These are phyloP conservation scores for Parachlorella kessleri DNA, from an alignment of 139 green algal genomes.

Conservation along the genomic window DNA sequence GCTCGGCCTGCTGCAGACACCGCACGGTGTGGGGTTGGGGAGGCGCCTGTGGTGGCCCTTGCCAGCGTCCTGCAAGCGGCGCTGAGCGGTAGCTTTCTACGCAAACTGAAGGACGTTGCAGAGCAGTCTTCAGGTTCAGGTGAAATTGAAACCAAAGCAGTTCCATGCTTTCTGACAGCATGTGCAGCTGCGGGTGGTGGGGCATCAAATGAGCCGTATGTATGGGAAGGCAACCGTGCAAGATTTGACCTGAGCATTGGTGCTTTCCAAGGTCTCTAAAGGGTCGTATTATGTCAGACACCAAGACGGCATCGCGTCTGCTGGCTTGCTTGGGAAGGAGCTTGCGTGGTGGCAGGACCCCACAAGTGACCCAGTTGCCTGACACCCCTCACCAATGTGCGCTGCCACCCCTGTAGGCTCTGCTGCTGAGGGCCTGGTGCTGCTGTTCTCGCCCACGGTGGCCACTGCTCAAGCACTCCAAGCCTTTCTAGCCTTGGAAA, in stretches of 20 bases:
- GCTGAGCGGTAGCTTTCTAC: slow-evolving; percentile 8
- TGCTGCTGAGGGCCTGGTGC: neutral
- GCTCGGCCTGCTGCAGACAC: neutral
- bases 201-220: no score
- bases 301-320: no score
- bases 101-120: slow-evolving; percentile 12
- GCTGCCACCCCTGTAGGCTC: neutral
- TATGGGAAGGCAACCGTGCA: no score
- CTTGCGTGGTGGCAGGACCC: neutral
- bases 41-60: slow-evolving; percentile 1
- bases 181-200: neutral
- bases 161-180: neutral
- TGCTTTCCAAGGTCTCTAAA: no score
- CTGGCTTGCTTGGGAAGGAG: neutral
- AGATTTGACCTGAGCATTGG: no score
- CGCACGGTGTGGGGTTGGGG: neutral
- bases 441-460: neutral
- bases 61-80: slow-evolving; percentile 14
- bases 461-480: neutral
- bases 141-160: no score
- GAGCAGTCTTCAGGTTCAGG: neutral
- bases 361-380: neutral
- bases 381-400: neutral
- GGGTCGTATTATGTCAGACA: no score
- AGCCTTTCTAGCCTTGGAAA: neutral